Evolutionary conservation across 1,284 basidiomycete genomes (phyloP).

Genomic region (Pseudozyma pruni): DNA sequence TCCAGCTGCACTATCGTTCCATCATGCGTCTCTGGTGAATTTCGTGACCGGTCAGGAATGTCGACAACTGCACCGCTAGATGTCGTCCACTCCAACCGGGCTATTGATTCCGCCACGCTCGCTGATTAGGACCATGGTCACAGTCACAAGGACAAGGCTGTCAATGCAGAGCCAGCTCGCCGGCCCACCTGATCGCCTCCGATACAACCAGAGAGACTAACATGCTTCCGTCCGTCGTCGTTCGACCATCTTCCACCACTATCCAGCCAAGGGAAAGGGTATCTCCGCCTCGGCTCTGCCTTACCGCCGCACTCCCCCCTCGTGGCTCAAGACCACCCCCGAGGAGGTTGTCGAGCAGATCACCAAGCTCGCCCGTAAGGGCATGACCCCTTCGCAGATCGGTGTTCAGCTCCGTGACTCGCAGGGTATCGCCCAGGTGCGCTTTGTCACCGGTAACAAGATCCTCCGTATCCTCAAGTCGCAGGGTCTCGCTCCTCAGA

Average conservation of each 20-base stretch:
- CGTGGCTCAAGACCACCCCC: constrained; percentile 95
- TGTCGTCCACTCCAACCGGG: not conserved
- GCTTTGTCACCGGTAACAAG: constrained; percentile 99
- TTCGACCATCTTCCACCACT: too few relatives aligned
- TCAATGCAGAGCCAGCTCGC: constrained; percentile 9
- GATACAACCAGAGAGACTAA: constrained; percentile 9
- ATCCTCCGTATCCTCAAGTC: constrained; percentile 98
- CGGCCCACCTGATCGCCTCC: not conserved
- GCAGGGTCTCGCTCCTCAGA: constrained; percentile 92
- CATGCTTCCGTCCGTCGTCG: not conserved
- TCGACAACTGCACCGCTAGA: too few relatives aligned
- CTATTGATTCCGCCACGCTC: not conserved
- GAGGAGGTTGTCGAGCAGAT: constrained; percentile 97
- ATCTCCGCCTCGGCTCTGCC: constrained; percentile 89
- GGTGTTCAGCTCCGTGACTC: constrained; percentile 98
- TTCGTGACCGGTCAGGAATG: too few relatives aligned
- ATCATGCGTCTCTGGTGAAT: not conserved
- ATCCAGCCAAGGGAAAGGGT: constrained; percentile 66
- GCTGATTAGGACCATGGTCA: not conserved
- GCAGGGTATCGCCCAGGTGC: constrained; percentile 94
- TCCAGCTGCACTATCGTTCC: constrained; percentile 5
- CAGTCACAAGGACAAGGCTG: not conserved
- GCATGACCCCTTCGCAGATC: constrained; percentile 96
- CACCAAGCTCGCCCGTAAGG: constrained; percentile 96
- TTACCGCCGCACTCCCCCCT: constrained; percentile 92